Percentiles rank a stretch among this genome's conserved stretches.
Evolutionary conservation across 2,329 filamentous ascomycete genomes (phyloP).

Genomic region (Eutypella sp.): DNA sequence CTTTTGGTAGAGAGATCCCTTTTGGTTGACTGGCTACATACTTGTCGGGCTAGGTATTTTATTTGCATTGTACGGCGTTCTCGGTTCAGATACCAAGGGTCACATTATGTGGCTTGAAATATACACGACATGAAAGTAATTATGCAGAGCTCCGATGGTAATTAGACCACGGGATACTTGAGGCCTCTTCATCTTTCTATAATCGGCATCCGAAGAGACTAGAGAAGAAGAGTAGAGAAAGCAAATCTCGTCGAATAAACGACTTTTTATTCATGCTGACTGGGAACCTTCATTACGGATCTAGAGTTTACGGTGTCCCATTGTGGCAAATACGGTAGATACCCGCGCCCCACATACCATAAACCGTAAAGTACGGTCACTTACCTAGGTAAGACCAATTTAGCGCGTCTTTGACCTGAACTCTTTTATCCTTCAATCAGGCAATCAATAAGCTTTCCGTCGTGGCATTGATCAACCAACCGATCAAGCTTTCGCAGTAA

Average conservation of each 20-base stretch:
- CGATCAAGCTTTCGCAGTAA: background rate
- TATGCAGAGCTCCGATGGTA: background rate
- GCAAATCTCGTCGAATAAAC: too few species aligned
- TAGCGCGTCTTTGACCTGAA: background rate
- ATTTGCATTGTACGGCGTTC: conserved; percentile 18
- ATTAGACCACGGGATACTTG: too few species aligned
- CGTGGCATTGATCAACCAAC: too few species aligned
- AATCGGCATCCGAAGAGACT: too few species aligned
- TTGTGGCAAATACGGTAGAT: background rate
- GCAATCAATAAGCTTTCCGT: too few species aligned
- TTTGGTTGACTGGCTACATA: too few species aligned
- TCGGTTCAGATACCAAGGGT: conserved; percentile 6
- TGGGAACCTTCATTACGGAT: too few species aligned
- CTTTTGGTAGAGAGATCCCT: too few species aligned
- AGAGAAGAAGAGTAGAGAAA: too few species aligned
- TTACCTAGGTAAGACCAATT: too few species aligned
- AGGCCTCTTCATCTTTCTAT: too few species aligned
- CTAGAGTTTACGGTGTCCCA: background rate
- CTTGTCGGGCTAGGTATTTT: background rate
- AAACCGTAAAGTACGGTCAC: background rate
- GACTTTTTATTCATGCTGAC: too few species aligned
- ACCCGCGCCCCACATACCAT: background rate
- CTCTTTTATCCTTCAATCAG: background rate
- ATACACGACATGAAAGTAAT: background rate
- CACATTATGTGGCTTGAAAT: background rate